Evolutionary conservation across 352 stramenopile species (phyloP).

Genomic region (Phytophthora citricola): DNA sequence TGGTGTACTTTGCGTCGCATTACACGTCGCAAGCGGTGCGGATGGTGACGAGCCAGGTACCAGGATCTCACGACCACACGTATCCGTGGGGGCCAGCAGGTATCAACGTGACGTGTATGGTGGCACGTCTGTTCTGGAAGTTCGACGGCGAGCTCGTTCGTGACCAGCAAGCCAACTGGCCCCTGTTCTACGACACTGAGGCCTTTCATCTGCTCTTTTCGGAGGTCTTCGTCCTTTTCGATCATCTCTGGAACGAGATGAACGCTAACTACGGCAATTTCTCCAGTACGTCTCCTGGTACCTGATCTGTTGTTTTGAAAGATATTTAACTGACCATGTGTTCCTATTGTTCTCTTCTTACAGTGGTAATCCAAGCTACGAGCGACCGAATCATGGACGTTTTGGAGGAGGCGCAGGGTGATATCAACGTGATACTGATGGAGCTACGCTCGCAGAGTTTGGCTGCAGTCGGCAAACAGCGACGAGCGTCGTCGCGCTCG

Average conservation of each 20-base stretch:
- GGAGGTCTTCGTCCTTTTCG: conserved; percentile 86
- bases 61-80: conserved; percentile 80
- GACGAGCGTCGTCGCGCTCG: conserved; percentile 61
- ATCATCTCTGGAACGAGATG: conserved; percentile 87
- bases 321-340: conserved; percentile 6
- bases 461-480: conserved; percentile 43
- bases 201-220: conserved; percentile 84
- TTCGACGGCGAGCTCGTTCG: conserved; percentile 75
- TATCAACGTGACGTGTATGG: conserved; percentile 89
- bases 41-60: conserved; percentile 83
- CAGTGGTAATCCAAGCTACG: conserved; percentile 82
- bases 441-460: conserved; percentile 70
- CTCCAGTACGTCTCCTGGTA: conserved; percentile 48
- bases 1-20: conserved; percentile 82
- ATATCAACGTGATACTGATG: conserved; percentile 61
- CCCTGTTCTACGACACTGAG: conserved; percentile 70
- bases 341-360: conserved; percentile 26
- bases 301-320: background rate
- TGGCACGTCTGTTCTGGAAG: conserved; percentile 83
- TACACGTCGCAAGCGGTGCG: conserved; percentile 70
- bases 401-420: conserved; percentile 75
- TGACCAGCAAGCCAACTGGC: conserved; percentile 73
- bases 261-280: conserved; percentile 89
- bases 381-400: conserved; percentile 72
- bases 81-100: conserved; percentile 86